Evolutionary conservation across 768 basidiomycete species (phyloP), one percentile per base, ranked within the genome.

Genomic region (Rhodotorula taiwanensis): DNA sequence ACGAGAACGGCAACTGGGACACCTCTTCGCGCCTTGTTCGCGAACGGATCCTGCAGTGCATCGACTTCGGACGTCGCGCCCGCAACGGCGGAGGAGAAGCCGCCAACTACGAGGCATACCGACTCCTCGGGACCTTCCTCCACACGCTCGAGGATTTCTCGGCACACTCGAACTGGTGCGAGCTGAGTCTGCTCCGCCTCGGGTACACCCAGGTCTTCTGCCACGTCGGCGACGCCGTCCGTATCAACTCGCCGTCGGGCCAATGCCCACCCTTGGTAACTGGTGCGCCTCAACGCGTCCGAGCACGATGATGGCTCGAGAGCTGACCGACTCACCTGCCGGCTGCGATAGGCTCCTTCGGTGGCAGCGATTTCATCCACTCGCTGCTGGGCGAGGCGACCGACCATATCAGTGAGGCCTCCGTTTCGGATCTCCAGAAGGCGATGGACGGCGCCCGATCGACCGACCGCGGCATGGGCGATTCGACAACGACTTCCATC

Each of bases 341-440:
- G 10, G 10, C 23, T 23, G 20, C 3, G 7, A 4, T 36, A 53
- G 52, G 58, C 41, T 52, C 58, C 4, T 89, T 71, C 86, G 85
- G 58, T 18, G 53, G 57, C 9, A 42, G 31, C 62, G 58, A 74
- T 66, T 47, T 74, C 21, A 42, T 67, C 23, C 70, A 69, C 27
- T 50, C 34, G 16, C 55, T 66, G 11, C 65, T 72, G 64, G 78
- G 78, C n/a, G 78, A 78, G 63, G 76, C 76, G 6, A 76, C 76
- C 76, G 88, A 87, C 70, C 67, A 85, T 72, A 55, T 78, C 52
- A 77, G 75, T 27, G 74, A 86, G 78, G 88, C 91, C 25, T 92
- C 89, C 41, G 89, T 97, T 4, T 81, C 85, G 1, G 90, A 97
- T 72, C 80, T 97, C 45, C 88, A 87, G 77, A 83, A 84, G 64